Conservation (phyloP, 2,329 filamentous ascomycete genomes). For the Sporothrix protearum region DNA sequence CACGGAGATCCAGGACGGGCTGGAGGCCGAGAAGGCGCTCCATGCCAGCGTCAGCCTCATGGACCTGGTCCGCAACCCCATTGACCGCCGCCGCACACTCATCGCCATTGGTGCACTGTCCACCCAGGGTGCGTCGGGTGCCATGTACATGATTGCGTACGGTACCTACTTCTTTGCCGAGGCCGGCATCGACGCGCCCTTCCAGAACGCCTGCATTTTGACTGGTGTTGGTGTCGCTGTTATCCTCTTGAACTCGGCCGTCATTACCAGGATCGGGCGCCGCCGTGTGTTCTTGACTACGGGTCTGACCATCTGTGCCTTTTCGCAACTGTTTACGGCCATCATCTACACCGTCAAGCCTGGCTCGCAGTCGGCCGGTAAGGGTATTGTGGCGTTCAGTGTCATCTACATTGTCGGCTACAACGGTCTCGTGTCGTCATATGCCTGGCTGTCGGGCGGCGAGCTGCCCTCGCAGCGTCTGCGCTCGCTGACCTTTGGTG, state of each 20-base stretch:
- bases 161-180: constrained; percentile 60
- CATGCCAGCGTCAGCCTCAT: constrained; percentile 38
- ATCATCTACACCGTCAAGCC: constrained; percentile 47
- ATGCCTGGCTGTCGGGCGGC: constrained; percentile 56
- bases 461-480: constrained; percentile 56
- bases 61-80: constrained; percentile 50
- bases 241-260: constrained; percentile 50
- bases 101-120: constrained; percentile 47
- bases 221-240: constrained; percentile 53
- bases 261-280: constrained; percentile 52
- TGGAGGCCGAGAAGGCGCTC: constrained; percentile 36
- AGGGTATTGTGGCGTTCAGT: constrained; percentile 50
- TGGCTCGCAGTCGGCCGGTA: constrained; percentile 39
- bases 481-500: constrained; percentile 54
- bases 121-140: constrained; percentile 51
- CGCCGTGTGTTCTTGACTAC: constrained; percentile 51
- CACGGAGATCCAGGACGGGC: constrained; percentile 38
- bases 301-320: constrained; percentile 50
- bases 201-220: constrained; percentile 56
- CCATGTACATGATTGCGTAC: constrained; percentile 56
- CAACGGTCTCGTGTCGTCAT: constrained; percentile 51
- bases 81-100: constrained; percentile 50
- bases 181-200: constrained; percentile 53
- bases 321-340: constrained; percentile 53
- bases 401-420: constrained; percentile 54